Conservation (phyloP, 805 yeast genomes). For the Saturnispora silvae region DNA sequence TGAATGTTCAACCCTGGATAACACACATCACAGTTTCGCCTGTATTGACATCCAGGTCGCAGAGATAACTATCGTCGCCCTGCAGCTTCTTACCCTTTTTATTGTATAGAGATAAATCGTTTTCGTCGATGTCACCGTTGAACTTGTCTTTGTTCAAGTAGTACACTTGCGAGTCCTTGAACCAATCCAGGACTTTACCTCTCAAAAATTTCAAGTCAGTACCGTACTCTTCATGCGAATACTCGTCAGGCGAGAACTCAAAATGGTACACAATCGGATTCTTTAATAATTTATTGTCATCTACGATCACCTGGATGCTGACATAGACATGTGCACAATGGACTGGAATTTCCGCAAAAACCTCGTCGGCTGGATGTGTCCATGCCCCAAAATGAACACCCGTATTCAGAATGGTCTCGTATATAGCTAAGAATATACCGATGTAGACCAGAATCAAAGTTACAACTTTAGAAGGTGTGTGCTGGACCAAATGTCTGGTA, state of each 20-base stretch:
- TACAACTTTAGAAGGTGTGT: constrained; percentile 17
- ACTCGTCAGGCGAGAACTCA: constrained; percentile 78
- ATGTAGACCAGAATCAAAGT: constrained; percentile 20
- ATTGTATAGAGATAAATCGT: constrained; percentile 29
- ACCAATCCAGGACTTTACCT: constrained; percentile 42
- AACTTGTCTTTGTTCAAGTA: constrained; percentile 13
- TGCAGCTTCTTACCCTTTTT: constrained; percentile 22
- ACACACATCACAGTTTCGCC: constrained; percentile 36
- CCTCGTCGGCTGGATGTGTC: constrained; percentile 34
- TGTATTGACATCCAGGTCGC: constrained; percentile 43
- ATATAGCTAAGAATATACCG: constrained; percentile 14
- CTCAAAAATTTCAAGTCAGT: constrained; percentile 57
- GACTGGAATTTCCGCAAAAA: constrained; percentile 61
- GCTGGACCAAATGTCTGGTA: constrained; percentile 17
- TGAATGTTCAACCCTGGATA: constrained; percentile 16
- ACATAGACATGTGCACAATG: constrained; percentile 70
- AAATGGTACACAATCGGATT: constrained; percentile 48
- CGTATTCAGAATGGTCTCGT: constrained; percentile 17
- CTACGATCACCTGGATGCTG: constrained; percentile 32
- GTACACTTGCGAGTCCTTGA: constrained; percentile 34
- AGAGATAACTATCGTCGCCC: constrained; percentile 37
- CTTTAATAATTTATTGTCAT: constrained; percentile 15
- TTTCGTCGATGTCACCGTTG: constrained; percentile 10
- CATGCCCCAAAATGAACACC: constrained; percentile 20
- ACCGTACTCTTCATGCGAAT: constrained; percentile 60